These are phyloP conservation scores for Calcarisporium arbuscula DNA, from an alignment of 2,329 filamentous ascomycete species.

Conservation along the genomic window DNA sequence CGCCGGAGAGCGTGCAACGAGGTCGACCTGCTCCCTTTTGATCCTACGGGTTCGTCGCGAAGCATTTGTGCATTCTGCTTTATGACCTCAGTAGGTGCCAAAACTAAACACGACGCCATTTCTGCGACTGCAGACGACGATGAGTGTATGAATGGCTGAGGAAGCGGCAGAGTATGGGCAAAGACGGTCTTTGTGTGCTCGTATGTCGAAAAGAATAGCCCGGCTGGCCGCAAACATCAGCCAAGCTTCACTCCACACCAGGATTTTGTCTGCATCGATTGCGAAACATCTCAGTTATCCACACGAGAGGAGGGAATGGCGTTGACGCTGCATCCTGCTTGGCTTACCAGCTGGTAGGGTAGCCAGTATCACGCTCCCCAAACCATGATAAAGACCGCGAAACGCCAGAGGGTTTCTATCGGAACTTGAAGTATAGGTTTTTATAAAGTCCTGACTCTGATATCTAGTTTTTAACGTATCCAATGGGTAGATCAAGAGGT, in stretches of 20 bases:
- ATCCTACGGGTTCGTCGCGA: constrained; percentile 16
- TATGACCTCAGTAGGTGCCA: constrained; percentile 83
- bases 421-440: constrained; percentile 53
- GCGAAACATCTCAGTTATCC: no score
- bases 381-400: constrained; percentile 76
- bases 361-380: constrained; percentile 77
- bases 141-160: constrained; percentile 65
- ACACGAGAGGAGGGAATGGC: no score
- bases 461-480: constrained; percentile 86
- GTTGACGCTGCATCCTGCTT: no score
- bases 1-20: constrained; percentile 44
- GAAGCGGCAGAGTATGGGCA: constrained; percentile 45
- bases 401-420: constrained; percentile 50
- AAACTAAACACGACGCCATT: constrained; percentile 76
- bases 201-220: constrained; percentile 86
- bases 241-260: not conserved
- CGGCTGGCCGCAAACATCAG: constrained; percentile 42
- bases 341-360: constrained; percentile 75
- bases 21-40: constrained; percentile 24
- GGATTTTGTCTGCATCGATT: no score
- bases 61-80: constrained; percentile 94
- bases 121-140: constrained; percentile 71
- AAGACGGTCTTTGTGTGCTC: constrained; percentile 67
- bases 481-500: constrained; percentile 78
- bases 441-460: constrained; percentile 70